Evolutionary conservation across 192 early-diverging fungal species (phyloP).

Genomic region (Umbelopsis vinacea): DNA sequence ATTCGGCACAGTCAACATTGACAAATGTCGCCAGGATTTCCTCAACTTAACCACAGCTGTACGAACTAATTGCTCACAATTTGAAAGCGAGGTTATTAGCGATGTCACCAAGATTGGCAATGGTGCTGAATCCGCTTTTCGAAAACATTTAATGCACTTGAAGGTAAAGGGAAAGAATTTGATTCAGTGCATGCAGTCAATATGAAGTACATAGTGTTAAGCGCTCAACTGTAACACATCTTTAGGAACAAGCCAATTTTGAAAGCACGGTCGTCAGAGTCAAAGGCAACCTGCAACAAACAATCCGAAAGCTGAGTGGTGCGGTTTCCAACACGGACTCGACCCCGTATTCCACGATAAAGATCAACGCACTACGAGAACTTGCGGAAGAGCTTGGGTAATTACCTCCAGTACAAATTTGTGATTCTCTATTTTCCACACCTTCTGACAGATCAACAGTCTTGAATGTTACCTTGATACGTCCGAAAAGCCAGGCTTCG

Average conservation of each 20-base stretch:
- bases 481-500: slow-evolving; percentile 32
- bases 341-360: slow-evolving; percentile 20
- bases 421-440: no score
- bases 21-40: slow-evolving; percentile 40
- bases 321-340: slow-evolving; percentile 24
- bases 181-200: no score
- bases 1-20: slow-evolving; percentile 39
- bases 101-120: slow-evolving; percentile 41
- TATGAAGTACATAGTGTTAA: not conserved
- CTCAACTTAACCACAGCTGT: slow-evolving; percentile 28
- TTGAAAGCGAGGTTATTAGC: slow-evolving; percentile 40
- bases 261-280: slow-evolving; percentile 37
- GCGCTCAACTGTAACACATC: not conserved
- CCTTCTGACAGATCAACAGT: slow-evolving; percentile 1
- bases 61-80: slow-evolving; percentile 42
- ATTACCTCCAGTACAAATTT: not conserved
- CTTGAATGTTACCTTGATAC: slow-evolving; percentile 40
- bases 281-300: slow-evolving; percentile 26
- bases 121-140: slow-evolving; percentile 40
- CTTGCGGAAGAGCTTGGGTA: slow-evolving; percentile 37
- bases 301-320: slow-evolving; percentile 24
- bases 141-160: slow-evolving; percentile 41
- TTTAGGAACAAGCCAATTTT: slow-evolving; percentile 37
- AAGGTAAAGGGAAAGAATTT: slow-evolving; percentile 26
- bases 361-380: slow-evolving; percentile 25